Percentiles rank a stretch among this genome's conserved stretches.
Evolutionary conservation across 1,284 basidiomycete genomes (phyloP).

Genomic region (Peniophora sp.): DNA sequence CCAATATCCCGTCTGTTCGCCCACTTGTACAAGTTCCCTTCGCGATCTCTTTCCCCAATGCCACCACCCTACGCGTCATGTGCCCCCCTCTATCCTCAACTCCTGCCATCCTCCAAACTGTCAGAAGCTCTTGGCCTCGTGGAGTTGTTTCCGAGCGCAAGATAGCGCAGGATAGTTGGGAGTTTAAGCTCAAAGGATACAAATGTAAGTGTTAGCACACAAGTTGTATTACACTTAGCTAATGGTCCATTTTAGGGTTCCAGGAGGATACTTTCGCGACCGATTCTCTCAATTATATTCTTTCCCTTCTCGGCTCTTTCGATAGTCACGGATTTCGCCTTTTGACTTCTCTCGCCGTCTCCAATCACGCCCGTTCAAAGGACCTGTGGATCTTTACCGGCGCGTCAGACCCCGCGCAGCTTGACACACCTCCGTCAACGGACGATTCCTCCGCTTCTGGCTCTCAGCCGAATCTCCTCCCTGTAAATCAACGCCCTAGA

Average conservation of each 20-base stretch:
- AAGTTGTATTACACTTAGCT: conserved; percentile 3
- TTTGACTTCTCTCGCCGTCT: conserved; percentile 59
- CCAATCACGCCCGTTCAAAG: conserved; percentile 61
- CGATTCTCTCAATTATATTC: conserved; percentile 69
- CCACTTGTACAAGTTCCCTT: conserved; percentile 38
- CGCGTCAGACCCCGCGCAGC: conserved; percentile 18
- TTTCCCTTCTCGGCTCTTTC: conserved; percentile 56
- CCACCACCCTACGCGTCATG: conserved; percentile 62
- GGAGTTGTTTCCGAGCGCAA: conserved; percentile 73
- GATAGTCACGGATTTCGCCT: conserved; percentile 63
- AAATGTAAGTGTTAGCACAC: conserved; percentile 54
- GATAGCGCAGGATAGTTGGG: conserved; percentile 59
- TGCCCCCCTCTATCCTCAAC: conserved; percentile 65
- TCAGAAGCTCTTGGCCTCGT: conserved; percentile 68
- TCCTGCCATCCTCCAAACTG: conserved; percentile 72
- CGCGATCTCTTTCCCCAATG: conserved; percentile 65
- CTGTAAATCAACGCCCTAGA: conserved; percentile 11
- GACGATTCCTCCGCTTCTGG: conserved; percentile 16
- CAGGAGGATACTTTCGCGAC: conserved; percentile 71
- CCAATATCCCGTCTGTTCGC: not conserved
- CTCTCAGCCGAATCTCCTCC: conserved; percentile 19
- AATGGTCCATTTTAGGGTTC: conserved; percentile 46
- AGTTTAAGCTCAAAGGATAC: conserved; percentile 76
- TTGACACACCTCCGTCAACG: conserved; percentile 26
- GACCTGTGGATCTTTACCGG: conserved; percentile 76